Conservation (phyloP, 257 asterid genomes). For the Coffea canephora region DNA sequence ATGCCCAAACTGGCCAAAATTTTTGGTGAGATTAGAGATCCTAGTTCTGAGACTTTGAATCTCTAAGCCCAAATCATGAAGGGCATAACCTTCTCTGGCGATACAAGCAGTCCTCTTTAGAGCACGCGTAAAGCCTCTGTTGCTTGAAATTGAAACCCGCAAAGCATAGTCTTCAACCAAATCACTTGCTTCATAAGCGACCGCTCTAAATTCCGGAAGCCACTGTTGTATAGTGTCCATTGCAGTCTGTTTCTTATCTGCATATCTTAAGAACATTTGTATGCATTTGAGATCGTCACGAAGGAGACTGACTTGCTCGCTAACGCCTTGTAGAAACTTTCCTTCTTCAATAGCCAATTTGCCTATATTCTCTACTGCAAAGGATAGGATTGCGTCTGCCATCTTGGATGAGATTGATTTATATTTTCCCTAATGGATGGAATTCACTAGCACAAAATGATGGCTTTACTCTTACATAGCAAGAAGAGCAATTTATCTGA, state of each 20-base stretch:
- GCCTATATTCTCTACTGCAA: neutral
- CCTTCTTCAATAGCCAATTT: slow-evolving; percentile 1
- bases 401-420: neutral
- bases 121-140: neutral
- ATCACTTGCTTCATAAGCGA: slow-evolving; percentile 14
- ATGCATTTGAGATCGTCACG: neutral
- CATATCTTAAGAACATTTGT: neutral
- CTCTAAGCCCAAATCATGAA: neutral
- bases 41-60: neutral
- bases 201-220: neutral
- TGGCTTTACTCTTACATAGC: no score
- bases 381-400: slow-evolving; percentile 1
- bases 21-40: neutral
- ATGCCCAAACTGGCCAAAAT: neutral
- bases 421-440: no score
- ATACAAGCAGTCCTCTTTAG: slow-evolving; percentile 9
- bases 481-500: no score
- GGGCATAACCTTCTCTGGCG: neutral
- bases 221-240: neutral
- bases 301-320: neutral
- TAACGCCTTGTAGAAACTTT: neutral
- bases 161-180: slow-evolving; percentile 1
- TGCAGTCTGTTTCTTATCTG: neutral
- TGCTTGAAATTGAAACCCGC: neutral
- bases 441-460: no score